Evolutionary conservation across 805 yeast genomes (phyloP).

Genomic region (Myxozyma sirexii): DNA sequence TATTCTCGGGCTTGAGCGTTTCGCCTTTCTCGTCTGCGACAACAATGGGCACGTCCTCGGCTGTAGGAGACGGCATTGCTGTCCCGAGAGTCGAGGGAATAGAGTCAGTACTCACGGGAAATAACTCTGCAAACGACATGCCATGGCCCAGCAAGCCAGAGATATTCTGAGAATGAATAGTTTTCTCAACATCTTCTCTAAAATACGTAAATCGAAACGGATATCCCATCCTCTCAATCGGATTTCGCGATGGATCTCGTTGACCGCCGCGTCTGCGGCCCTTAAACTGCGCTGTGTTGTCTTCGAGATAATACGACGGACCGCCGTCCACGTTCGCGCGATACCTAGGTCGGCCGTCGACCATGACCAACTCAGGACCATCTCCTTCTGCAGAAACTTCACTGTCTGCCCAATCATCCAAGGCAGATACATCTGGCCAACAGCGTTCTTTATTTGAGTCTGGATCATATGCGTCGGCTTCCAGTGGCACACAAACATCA

Average conservation of each 20-base stretch:
- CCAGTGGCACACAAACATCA: constrained; percentile 91
- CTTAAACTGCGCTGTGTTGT: constrained; percentile 23
- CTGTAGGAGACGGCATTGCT: constrained; percentile 2
- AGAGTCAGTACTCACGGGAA: constrained; percentile 44
- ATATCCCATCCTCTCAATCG: constrained; percentile 19
- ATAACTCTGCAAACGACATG: constrained; percentile 65
- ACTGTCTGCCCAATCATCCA: constrained; percentile 75
- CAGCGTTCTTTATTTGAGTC: constrained; percentile 38
- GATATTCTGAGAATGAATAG: constrained; percentile 84
- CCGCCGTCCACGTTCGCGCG: constrained; percentile 12
- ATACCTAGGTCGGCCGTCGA: constrained; percentile 72
- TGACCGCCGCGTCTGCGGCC: constrained; percentile 21
- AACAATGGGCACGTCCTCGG: constrained; percentile 62
- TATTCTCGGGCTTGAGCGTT: constrained; percentile 1
- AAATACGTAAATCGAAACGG: constrained; percentile 78
- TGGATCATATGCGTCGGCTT: constrained; percentile 42
- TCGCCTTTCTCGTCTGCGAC: constrained; percentile 8
- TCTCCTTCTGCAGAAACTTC: constrained; percentile 54
- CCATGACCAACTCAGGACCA: constrained; percentile 53
- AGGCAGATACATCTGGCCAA: constrained; percentile 84
- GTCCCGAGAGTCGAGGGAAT: constrained; percentile 5
- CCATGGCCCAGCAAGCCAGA: constrained; percentile 65
- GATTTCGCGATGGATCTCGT: constrained; percentile 51
- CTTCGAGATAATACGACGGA: constrained; percentile 27
- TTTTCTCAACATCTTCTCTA: constrained; percentile 83